These are phyloP conservation scores for Holtermanniella nyarrowii DNA, from an alignment of 768 basidiomycete species.

Conservation along the genomic window DNA sequence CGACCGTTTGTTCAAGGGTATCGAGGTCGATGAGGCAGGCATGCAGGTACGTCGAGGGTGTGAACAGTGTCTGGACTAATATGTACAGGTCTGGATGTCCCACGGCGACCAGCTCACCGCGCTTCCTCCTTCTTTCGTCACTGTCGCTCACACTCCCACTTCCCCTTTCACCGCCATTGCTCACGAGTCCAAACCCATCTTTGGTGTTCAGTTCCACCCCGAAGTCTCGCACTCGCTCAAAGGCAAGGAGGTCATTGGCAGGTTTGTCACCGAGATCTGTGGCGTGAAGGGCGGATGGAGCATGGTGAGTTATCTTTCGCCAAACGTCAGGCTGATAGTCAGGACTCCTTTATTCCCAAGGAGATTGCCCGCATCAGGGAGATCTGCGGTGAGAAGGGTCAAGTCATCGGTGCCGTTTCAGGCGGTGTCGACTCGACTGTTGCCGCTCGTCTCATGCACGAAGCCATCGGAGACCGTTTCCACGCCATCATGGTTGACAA, in stretches of 20 bases:
- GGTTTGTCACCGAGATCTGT: constrained; percentile 77
- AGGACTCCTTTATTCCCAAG: constrained; percentile 97
- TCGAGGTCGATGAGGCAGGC: constrained; percentile 57
- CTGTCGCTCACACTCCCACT: constrained; percentile 72
- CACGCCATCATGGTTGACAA: constrained; percentile 99
- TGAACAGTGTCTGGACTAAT: neutral
- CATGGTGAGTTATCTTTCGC: constrained; percentile 54
- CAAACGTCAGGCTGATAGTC: neutral
- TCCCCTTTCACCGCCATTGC: constrained; percentile 91
- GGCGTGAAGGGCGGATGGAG: constrained; percentile 76
- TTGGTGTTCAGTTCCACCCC: constrained; percentile 97
- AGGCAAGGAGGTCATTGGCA: constrained; percentile 78
- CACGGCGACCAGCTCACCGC: constrained; percentile 87
- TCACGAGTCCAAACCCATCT: constrained; percentile 77
- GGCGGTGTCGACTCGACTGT: constrained; percentile 98
- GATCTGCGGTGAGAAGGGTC: constrained; percentile 85
- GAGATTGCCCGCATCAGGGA: constrained; percentile 88
- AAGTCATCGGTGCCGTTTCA: constrained; percentile 94
- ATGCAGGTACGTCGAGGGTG: constrained; percentile 55
- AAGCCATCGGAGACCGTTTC: constrained; percentile 97
- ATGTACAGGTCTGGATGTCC: constrained; percentile 92
- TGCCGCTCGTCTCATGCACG: constrained; percentile 98
- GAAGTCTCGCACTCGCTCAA: constrained; percentile 90
- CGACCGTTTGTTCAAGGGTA: constrained; percentile 71
- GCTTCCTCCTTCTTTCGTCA: constrained; percentile 70